Evolutionary conservation across 768 basidiomycete genomes (phyloP).

Genomic region (Podaxis mareebaensis): DNA sequence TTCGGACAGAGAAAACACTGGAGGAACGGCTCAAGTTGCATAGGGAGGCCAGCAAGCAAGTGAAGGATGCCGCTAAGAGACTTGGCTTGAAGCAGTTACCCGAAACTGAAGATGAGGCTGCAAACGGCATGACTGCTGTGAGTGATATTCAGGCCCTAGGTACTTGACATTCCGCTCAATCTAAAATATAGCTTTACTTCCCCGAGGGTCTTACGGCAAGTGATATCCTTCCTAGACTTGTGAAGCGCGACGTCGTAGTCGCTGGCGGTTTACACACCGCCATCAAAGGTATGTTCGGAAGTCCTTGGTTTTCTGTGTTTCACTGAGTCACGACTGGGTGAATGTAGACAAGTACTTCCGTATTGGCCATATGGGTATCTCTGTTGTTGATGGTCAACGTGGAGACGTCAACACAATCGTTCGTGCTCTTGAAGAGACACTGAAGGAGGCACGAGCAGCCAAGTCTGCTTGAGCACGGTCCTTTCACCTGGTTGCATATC

Average conservation of each 20-base stretch:
- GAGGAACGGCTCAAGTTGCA: slow-evolving; percentile 80
- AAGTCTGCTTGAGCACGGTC: slow-evolving; percentile 6
- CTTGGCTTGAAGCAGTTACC: slow-evolving; percentile 81
- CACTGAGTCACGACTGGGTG: neutral
- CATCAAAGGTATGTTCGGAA: slow-evolving; percentile 63
- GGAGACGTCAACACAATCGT: slow-evolving; percentile 79
- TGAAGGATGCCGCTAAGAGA: slow-evolving; percentile 65
- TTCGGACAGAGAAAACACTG: slow-evolving; percentile 33
- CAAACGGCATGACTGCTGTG: slow-evolving; percentile 96
- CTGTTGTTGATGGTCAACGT: slow-evolving; percentile 68
- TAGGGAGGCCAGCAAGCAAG: slow-evolving; percentile 58
- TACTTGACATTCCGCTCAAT: neutral
- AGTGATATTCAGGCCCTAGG: slow-evolving; percentile 15
- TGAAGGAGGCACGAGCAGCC: slow-evolving; percentile 40
- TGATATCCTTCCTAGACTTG: slow-evolving; percentile 77
- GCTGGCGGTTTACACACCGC: slow-evolving; percentile 86
- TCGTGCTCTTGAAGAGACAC: slow-evolving; percentile 57
- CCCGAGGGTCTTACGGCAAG: slow-evolving; percentile 78
- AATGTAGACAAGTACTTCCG: slow-evolving; percentile 84
- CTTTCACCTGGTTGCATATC: neutral
- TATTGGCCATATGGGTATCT: slow-evolving; percentile 93
- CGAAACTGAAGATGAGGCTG: slow-evolving; percentile 56
- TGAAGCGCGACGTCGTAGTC: slow-evolving; percentile 71
- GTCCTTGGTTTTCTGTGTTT: neutral
- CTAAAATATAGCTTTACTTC: slow-evolving; percentile 60